These are phyloP conservation scores for Stemphylium beticola DNA, from an alignment of 2,329 filamentous ascomycete species.

Conservation along the genomic window DNA sequence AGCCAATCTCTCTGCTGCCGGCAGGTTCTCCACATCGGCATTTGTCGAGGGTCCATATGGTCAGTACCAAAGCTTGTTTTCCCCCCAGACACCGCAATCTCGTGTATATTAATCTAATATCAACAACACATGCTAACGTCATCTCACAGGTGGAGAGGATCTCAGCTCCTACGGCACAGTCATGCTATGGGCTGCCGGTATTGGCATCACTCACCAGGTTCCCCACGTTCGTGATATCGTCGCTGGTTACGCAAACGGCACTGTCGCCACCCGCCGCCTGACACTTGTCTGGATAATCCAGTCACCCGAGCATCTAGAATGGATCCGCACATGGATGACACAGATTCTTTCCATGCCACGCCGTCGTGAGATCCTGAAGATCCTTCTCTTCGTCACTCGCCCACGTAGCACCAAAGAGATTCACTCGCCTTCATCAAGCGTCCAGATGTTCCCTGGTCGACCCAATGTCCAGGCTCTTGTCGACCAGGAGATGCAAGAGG, in stretches of 20 bases:
- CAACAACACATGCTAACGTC: slow-evolving; percentile 35
- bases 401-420: slow-evolving; percentile 85
- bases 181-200: slow-evolving; percentile 88
- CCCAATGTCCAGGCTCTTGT: slow-evolving; percentile 83
- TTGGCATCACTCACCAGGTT: slow-evolving; percentile 94
- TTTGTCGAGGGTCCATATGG: slow-evolving; percentile 88
- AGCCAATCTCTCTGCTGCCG: slow-evolving; percentile 62
- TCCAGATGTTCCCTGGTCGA: slow-evolving; percentile 90
- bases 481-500: slow-evolving; percentile 78
- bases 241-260: slow-evolving; percentile 66
- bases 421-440: slow-evolving; percentile 74
- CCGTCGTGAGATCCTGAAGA: slow-evolving; percentile 80
- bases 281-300: slow-evolving; percentile 93
- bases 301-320: slow-evolving; percentile 86
- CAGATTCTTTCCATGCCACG: slow-evolving; percentile 80
- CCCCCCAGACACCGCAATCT: slow-evolving; percentile 32
- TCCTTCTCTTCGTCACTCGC: slow-evolving; percentile 89
- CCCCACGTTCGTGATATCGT: slow-evolving; percentile 78
- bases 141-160: slow-evolving; percentile 68
- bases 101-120: slow-evolving; percentile 29
- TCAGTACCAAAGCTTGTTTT: slow-evolving; percentile 38
- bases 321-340: slow-evolving; percentile 92
- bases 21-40: slow-evolving; percentile 68
- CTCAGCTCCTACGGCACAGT: slow-evolving; percentile 92
- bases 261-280: slow-evolving; percentile 79